Evolutionary conservation across 2,329 filamentous ascomycete species (phyloP), one percentile per base, ranked within the genome.

Genomic region (Epichloe amarillans): DNA sequence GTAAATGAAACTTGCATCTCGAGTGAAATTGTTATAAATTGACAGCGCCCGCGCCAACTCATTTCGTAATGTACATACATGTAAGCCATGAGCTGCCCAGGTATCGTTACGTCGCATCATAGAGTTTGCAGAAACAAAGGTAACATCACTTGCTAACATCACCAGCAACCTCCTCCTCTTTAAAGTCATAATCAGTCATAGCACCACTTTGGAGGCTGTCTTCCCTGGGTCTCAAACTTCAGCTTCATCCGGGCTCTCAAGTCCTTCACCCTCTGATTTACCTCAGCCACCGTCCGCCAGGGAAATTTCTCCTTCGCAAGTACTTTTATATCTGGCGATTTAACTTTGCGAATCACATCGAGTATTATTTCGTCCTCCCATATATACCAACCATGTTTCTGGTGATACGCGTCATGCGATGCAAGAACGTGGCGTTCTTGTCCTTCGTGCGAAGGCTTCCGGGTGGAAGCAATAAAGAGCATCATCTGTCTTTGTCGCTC

Each of bases 321-420:
- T 19, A 50, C 50, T 3, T 46, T 21, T 2, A 54, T 46, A 15
- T 58, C 49, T 1, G 55, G 58, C 35, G 54, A 46, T 15, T 46
- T 46, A 1, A 52, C 49, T 19, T 54, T 57, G 17, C 60, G 57
- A 21, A 64, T 58, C 50, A 53, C 42, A 23, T 46, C 52, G 10
- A 64, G 50, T 15, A 64, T 53, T n/a, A 33, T 47, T 1, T 62
- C 55, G 50, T 64, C 62, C 50, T 64, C 62, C 51, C 52, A 52
- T 39, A 54, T 48, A 30, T 54, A 36, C 61, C 62, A 64, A 8
- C 59, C 59, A 26, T 62, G 46, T 41, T 52, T 53, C 23, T 56
- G 46, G 23, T 53, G 56, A 35, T 64, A 62, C 8, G 46, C 43
- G 10, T 54, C 54, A 3, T 33, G 41, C 7, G 36, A 26, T 12